phyloP scores from a whole-genome alignment of 371 early-diverging fungal genomes.

The Lichtheimia ornata region DNA sequence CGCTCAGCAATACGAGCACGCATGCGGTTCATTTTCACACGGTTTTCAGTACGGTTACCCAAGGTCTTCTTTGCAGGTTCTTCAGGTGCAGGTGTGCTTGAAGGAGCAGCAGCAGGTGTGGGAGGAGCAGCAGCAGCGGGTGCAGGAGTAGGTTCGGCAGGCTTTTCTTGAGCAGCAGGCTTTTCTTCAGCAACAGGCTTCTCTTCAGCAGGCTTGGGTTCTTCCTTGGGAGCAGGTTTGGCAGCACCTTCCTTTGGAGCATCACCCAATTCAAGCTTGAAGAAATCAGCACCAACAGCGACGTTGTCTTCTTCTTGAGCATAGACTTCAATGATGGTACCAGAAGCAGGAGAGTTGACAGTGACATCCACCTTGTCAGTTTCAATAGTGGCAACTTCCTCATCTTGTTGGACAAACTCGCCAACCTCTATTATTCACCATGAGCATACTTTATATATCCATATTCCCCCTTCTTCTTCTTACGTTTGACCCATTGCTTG shows the following conservation, averaged over 20 bases:
- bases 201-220: constrained; percentile 31
- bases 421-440: constrained; percentile 79
- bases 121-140: constrained; percentile 37
- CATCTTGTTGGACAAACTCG: constrained; percentile 92
- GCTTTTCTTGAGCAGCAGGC: constrained; percentile 46
- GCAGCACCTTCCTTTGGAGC: constrained; percentile 62
- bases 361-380: constrained; percentile 98
- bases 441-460: constrained; percentile 1
- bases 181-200: constrained; percentile 37
- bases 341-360: constrained; percentile 93
- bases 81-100: constrained; percentile 17
- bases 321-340: constrained; percentile 81
- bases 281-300: constrained; percentile 90
- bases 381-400: constrained; percentile 95
- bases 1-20: constrained; percentile 91
- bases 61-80: constrained; percentile 27
- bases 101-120: constrained; percentile 19
- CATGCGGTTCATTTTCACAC: constrained; percentile 98
- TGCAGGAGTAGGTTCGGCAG: constrained; percentile 22
- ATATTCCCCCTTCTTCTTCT: constrained; percentile 7
- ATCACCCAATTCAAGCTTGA: constrained; percentile 84
- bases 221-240: constrained; percentile 43
- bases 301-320: constrained; percentile 93
- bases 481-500: constrained; percentile 94
- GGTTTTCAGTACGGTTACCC: constrained; percentile 62